A percentile compares a stretch with the other conserved stretches of the same genome.
Conservation (phyloP, 345 rosid genomes). For the Corchorus olitorius region DNA sequence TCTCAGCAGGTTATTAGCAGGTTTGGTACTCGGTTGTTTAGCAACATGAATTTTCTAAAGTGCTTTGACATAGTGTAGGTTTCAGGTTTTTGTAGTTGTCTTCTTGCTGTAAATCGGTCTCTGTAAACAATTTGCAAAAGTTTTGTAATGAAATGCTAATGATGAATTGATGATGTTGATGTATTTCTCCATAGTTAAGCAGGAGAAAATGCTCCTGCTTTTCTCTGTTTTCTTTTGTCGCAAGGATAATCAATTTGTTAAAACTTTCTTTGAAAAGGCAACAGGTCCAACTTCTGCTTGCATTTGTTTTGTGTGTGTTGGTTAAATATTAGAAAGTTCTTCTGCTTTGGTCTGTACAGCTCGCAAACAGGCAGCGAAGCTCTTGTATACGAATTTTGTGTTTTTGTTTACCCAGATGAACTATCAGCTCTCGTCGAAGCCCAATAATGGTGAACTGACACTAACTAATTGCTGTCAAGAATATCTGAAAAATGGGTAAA, state of each 20-base stretch:
- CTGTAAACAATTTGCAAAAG: neutral
- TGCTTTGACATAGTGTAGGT: neutral
- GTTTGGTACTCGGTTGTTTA: neutral
- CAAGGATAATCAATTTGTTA: neutral
- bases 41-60: neutral
- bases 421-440: no score
- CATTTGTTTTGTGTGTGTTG: no score
- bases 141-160: neutral
- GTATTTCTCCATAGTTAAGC: neutral
- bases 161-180: neutral
- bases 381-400: no score
- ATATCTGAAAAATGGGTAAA: no score
- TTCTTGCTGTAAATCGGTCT: neutral
- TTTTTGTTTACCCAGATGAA: no score
- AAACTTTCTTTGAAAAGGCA: neutral
- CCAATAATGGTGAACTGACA: no score
- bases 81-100: neutral
- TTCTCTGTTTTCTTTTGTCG: neutral
- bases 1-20: slow-evolving; percentile 1
- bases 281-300: no score
- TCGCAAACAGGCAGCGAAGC: no score
- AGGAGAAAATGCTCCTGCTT: neutral
- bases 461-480: no score
- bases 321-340: no score
- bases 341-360: no score